phyloP scores from a whole-genome alignment of 164 flowering plant genomes.

The Platanus orientalis region DNA sequence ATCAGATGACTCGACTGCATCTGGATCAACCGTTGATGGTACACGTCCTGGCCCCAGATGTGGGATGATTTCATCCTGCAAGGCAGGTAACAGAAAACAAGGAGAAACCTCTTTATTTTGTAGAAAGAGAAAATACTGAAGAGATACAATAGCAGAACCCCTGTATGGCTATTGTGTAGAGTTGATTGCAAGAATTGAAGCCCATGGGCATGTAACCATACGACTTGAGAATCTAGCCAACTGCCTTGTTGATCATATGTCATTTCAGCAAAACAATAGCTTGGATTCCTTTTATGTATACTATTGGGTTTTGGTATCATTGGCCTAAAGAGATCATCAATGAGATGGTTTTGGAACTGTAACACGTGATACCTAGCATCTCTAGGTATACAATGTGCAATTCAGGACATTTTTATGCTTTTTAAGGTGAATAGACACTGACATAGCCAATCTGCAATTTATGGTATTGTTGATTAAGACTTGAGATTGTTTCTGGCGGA shows the following conservation, averaged over 20 bases:
- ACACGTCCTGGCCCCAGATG: conserved; percentile 84
- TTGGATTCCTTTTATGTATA: not conserved
- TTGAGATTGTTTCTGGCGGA: too few relatives aligned
- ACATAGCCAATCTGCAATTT: not conserved
- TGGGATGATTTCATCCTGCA: conserved; percentile 84
- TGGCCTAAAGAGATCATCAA: not conserved
- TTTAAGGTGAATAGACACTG: not conserved
- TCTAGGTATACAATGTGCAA: too few relatives aligned
- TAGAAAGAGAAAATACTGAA: not conserved
- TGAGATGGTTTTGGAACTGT: too few relatives aligned
- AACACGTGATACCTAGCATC: too few relatives aligned
- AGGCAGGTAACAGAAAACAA: not conserved
- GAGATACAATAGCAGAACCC: not conserved
- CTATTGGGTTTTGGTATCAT: not conserved
- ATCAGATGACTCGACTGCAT: conserved; percentile 44
- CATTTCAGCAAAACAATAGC: not conserved
- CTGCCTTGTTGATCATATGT: not conserved
- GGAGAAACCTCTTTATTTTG: conserved; percentile 1
- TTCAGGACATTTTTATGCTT: not conserved
- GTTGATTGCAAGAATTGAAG: too few relatives aligned
- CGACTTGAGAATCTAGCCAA: not conserved
- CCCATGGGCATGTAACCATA: not conserved
- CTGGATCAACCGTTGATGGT: conserved; percentile 96
- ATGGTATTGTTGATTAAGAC: too few relatives aligned
- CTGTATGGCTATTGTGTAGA: not conserved